Percentiles rank a stretch among this genome's conserved stretches.
These are phyloP conservation scores for Geotrichum restrictum DNA, from an alignment of 1,139 yeast genomes.

Conservation along the genomic window DNA sequence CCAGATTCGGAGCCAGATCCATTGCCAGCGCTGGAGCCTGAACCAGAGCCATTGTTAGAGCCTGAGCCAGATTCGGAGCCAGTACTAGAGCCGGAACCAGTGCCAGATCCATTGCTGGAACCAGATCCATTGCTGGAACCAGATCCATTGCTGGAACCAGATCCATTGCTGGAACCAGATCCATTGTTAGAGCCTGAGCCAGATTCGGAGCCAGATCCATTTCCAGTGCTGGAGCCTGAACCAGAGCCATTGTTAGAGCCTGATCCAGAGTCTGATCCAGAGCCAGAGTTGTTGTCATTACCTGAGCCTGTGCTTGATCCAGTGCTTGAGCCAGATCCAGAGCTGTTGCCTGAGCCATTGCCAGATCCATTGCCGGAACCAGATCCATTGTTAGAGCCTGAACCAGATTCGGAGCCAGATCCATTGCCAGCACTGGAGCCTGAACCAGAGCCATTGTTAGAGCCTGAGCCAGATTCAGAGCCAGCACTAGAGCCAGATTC, in stretches of 20 bases:
- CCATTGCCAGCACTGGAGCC: not conserved
- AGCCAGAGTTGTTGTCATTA: not conserved
- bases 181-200: not conserved
- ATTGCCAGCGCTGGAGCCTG: not conserved
- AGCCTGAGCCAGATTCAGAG: not conserved
- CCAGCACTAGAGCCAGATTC: not conserved
- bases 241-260: not conserved
- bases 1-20: not conserved
- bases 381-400: not conserved
- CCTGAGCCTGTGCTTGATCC: not conserved
- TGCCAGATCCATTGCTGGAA: not conserved
- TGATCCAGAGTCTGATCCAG: not conserved
- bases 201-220: not conserved
- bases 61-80: conserved; percentile 1
- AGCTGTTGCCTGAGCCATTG: not conserved
- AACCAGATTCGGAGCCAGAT: not conserved
- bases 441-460: not conserved
- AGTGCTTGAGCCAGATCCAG: not conserved
- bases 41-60: conserved; percentile 5
- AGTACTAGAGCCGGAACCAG: not conserved
- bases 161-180: not conserved
- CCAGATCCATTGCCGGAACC: not conserved
- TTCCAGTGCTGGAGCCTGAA: too few relatives aligned
- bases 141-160: not conserved
- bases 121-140: not conserved